These are phyloP conservation scores for Gilbertella persicaria DNA, from an alignment of 371 early-diverging fungal genomes.

Conservation along the genomic window DNA sequence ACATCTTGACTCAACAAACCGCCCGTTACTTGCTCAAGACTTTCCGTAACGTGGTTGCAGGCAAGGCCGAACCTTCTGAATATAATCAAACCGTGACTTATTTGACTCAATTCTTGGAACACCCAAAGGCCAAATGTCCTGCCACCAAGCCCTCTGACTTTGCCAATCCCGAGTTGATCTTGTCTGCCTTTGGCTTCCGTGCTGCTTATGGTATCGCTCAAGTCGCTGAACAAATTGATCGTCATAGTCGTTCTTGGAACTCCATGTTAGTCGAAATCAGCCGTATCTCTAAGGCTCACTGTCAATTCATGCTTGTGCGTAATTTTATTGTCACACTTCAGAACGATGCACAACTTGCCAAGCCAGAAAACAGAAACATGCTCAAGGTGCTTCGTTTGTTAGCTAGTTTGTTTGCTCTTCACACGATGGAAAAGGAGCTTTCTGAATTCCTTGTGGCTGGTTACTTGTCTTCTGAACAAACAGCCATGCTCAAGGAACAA, in stretches of 20 bases:
- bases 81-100: conserved; percentile 58
- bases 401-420: conserved; percentile 60
- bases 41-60: conserved; percentile 50
- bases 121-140: conserved; percentile 57
- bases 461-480: conserved; percentile 51
- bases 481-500: conserved; percentile 46
- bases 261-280: conserved; percentile 66
- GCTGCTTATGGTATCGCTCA: conserved; percentile 60
- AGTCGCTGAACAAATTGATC: conserved; percentile 56
- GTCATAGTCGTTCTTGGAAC: conserved; percentile 63
- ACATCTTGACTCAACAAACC: conserved; percentile 76
- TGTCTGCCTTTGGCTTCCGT: conserved; percentile 70
- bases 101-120: conserved; percentile 52
- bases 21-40: conserved; percentile 69
- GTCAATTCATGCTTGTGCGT: conserved; percentile 62
- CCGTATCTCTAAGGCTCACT: conserved; percentile 66
- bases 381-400: conserved; percentile 31
- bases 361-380: conserved; percentile 35
- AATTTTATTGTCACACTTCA: conserved; percentile 58
- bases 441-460: conserved; percentile 65
- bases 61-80: conserved; percentile 52
- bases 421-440: conserved; percentile 66
- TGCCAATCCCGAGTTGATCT: conserved; percentile 60
- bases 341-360: conserved; percentile 28
- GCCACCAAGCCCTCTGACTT: conserved; percentile 51